Evolutionary conservation across 345 rosid genomes (phyloP).

Genomic region (Sisymbrium altissimum): DNA sequence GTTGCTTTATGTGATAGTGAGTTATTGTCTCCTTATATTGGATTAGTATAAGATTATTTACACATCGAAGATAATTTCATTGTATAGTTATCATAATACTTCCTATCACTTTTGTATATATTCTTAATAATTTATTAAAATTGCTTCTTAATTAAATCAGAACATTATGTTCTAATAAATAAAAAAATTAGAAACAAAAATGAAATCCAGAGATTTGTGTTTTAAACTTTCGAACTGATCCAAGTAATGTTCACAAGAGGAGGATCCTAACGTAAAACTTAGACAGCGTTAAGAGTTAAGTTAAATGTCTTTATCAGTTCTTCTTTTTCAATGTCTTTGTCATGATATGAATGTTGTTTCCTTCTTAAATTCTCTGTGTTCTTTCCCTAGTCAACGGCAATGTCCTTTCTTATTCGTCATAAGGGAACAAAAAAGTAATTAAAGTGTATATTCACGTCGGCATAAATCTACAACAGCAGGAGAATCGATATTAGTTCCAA

Average conservation of each 20-base stretch:
- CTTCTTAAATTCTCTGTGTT: neutral
- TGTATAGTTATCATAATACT: no score
- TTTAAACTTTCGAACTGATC: neutral
- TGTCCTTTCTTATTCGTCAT: neutral
- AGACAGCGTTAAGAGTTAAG: neutral
- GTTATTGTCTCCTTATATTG: neutral
- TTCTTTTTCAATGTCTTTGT: neutral
- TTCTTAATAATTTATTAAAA: no score
- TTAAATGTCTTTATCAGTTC: neutral
- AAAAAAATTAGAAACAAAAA: no score
- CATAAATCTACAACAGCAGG: neutral
- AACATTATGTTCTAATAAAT: no score
- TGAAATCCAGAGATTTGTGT: neutral
- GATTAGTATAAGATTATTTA: neutral
- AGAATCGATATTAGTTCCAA: slow-evolving; percentile 1
- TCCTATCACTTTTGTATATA: neutral
- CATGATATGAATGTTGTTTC: neutral
- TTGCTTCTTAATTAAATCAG: neutral
- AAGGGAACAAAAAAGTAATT: neutral
- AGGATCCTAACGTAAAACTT: neutral
- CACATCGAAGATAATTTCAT: no score
- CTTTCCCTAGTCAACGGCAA: slow-evolving; percentile 21
- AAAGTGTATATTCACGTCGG: slow-evolving; percentile 9
- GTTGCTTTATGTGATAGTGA: neutral
- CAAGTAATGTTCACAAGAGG: neutral